Conservation (phyloP, 108 stramenopile species). For the Fistulifera solaris region DNA sequence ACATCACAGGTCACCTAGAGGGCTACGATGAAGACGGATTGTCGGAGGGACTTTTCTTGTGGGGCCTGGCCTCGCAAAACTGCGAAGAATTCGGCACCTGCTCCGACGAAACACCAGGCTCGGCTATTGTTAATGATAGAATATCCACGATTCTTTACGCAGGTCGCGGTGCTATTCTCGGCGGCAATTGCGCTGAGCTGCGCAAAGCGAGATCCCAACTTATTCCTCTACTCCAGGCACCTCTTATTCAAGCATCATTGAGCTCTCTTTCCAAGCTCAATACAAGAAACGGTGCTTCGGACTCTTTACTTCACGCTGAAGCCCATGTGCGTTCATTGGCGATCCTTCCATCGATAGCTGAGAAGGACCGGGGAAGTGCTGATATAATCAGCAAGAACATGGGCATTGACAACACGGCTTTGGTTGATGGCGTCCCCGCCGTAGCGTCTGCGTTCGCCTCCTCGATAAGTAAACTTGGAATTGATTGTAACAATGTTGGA, state of each 20-base stretch:
- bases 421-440: constrained; percentile 15
- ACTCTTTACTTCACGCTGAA: constrained; percentile 5
- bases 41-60: constrained; percentile 45
- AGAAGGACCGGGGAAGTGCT: constrained; percentile 36
- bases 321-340: constrained; percentile 47
- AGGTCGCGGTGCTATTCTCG: constrained; percentile 45
- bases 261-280: constrained; percentile 16
- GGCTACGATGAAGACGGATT: constrained; percentile 35
- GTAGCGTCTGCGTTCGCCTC: constrained; percentile 25
- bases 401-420: constrained; percentile 12
- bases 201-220: constrained; percentile 41
- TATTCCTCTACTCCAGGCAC: constrained; percentile 38
- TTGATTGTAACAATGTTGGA: constrained; percentile 43
- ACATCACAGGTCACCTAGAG: constrained; percentile 56
- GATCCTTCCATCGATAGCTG: constrained; percentile 48
- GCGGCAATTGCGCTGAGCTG: constrained; percentile 42
- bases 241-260: constrained; percentile 64
- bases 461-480: constrained; percentile 21
- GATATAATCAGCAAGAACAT: constrained; percentile 25
- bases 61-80: constrained; percentile 49
- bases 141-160: constrained; percentile 50
- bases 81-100: constrained; percentile 70
- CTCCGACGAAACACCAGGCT: constrained; percentile 11
- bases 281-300: constrained; percentile 1
- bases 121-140: constrained; percentile 39